Base-by-base conservation (phyloP, 2,329 filamentous ascomycete genomes). In the Claviceps digitariae region DNA sequence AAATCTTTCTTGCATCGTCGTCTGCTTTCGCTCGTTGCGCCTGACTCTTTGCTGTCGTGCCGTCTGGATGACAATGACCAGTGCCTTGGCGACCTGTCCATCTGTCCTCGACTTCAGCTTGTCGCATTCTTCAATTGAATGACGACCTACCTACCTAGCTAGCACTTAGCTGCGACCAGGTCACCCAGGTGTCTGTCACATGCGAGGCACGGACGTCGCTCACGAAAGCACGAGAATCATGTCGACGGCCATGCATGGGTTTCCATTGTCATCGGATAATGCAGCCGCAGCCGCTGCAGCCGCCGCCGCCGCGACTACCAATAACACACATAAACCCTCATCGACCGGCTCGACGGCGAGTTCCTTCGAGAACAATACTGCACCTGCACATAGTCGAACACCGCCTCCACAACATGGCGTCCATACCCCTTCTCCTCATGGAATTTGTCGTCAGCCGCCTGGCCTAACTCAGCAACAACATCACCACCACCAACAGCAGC, bases 401-500 rank as follows among this genome's bases (percentile, higher is more conserved):
- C 50, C 54, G 43, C 54, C 59, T 48, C 56, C 50, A 52, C 57
- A 56, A 43, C 54, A 54, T 51, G 38, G 50, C 40, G 41, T 52
- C 29, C 46, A 52, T 47, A 34, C 52, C 6, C 43, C 54, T 43
- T 50, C 54, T 47, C 54, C 54, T 29, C 54, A 50, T 34, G 52
- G 49, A 34, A 52, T 50, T 7, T 15, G 40, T 36, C 44, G 40
- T 8, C 61, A 62, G 50, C 60, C 64, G 23, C 58, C 54, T 12
- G 61, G 58, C 34, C 58, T 61, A 27, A 61, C 61, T 20, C 52
- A 51, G 12, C 63, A 67, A 47, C 52, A 56, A 2, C 36, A 38
- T n/a, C 36, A 38, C 5, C 36, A 38, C 36, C 62, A 64, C 25
- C 64, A 63, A 4, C 68, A 66, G 10, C 50, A 51, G 12, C 52